These are phyloP conservation scores for Zoysia matrella DNA, from an alignment of 202 grass and related monocot species.

Conservation along the genomic window DNA sequence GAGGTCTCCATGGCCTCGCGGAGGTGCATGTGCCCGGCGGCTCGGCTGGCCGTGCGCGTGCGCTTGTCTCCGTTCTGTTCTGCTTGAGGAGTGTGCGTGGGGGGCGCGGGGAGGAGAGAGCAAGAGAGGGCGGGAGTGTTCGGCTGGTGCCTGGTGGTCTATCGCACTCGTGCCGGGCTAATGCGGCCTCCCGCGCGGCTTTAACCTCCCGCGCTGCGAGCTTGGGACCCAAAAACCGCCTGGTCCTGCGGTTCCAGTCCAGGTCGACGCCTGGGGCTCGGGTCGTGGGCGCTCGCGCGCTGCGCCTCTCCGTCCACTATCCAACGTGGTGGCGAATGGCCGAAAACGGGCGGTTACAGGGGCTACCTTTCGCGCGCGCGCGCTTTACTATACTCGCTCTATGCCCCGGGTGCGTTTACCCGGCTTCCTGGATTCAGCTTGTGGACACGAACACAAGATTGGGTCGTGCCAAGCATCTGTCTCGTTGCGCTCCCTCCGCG, in stretches of 20 bases:
- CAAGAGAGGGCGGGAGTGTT: background rate
- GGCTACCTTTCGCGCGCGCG: background rate
- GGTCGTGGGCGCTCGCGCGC: background rate
- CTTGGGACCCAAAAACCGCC: constrained; percentile 40
- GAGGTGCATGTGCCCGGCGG: constrained; percentile 6
- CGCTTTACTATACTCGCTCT: no score
- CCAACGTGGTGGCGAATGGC: constrained; percentile 9
- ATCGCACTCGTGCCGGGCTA: constrained; percentile 53
- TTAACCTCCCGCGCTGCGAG: constrained; percentile 32
- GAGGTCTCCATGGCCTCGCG: constrained; percentile 45
- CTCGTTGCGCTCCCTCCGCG: background rate
- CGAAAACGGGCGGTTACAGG: background rate
- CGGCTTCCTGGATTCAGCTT: constrained; percentile 19
- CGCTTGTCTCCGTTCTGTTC: background rate
- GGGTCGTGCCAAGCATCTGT: background rate
- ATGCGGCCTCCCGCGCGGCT: constrained; percentile 41
- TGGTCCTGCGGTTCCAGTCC: background rate
- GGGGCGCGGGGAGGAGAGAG: no score
- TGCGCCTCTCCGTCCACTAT: background rate
- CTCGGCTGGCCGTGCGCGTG: background rate
- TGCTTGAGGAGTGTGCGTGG: background rate
- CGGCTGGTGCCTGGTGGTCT: constrained; percentile 25
- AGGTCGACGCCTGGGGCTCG: background rate
- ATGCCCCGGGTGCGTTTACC: constrained; percentile 1
- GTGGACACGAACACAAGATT: constrained; percentile 22